Percentiles rank a stretch among this genome's conserved stretches.
Conservation (phyloP, 345 rosid genomes). For the Noccaea caerulescens region DNA sequence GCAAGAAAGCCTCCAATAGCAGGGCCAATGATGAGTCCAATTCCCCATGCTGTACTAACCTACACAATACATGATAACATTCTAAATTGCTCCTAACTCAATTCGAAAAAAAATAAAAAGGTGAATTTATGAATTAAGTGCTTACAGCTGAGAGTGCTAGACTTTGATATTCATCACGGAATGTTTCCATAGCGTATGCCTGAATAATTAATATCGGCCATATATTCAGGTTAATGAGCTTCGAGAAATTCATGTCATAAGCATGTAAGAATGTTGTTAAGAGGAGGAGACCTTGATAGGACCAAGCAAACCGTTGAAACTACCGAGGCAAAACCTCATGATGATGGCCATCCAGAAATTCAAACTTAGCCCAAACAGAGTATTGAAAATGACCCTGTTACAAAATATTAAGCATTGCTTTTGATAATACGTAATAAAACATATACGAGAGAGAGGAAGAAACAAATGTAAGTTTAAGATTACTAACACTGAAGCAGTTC, state of each 20-base stretch:
- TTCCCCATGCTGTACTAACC: constrained; percentile 97
- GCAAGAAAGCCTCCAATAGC: constrained; percentile 93
- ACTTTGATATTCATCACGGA: constrained; percentile 78
- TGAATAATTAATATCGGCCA: constrained; percentile 30
- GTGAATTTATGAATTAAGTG: constrained; percentile 7
- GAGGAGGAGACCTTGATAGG: constrained; percentile 67
- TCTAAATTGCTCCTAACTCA: neutral
- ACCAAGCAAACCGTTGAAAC: constrained; percentile 90
- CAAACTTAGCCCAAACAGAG: constrained; percentile 83
- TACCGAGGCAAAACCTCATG: constrained; percentile 85
- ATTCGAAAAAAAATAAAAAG: neutral
- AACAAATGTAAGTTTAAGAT: neutral
- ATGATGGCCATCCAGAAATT: constrained; percentile 94
- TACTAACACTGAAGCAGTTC: constrained; percentile 76
- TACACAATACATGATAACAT: constrained; percentile 36
- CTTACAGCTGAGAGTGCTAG: constrained; percentile 87
- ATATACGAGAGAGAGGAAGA: neutral
- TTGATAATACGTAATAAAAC: no score
- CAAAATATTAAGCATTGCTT: constrained; percentile 6
- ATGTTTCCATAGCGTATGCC: constrained; percentile 87
- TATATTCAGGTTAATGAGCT: neutral
- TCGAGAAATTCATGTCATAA: neutral
- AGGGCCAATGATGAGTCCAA: constrained; percentile 95
- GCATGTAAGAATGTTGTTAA: neutral
- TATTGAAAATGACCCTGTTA: constrained; percentile 85